phyloP scores from a whole-genome alignment of 495 filamentous ascomycete genomes.

The Talaromyces wortmannii region DNA sequence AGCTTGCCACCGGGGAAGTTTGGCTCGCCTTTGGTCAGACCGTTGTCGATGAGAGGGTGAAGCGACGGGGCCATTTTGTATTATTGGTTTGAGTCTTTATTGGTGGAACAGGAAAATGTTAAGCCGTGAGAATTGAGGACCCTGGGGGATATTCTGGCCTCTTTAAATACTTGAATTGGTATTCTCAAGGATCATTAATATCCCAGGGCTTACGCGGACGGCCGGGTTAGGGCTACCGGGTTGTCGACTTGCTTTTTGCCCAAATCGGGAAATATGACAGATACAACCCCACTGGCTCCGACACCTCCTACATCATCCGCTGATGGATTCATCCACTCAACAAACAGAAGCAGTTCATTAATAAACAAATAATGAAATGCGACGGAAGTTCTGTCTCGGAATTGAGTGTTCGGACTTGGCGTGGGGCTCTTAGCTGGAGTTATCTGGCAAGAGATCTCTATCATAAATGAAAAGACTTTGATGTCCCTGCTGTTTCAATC shows the following conservation, averaged over 20 bases:
- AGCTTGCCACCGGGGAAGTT: slow-evolving; percentile 47
- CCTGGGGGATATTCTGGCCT: background rate
- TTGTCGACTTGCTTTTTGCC: background rate
- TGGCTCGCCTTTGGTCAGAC: slow-evolving; percentile 34
- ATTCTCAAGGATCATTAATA: background rate
- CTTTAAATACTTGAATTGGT: background rate
- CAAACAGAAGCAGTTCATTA: background rate
- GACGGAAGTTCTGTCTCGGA: background rate
- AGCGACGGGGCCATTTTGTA: slow-evolving; percentile 30
- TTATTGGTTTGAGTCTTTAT: background rate
- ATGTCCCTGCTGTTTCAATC: too few species aligned
- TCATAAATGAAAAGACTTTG: too few species aligned
- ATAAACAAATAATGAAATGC: background rate
- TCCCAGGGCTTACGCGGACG: background rate
- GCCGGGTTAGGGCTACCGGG: background rate
- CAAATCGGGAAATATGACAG: background rate
- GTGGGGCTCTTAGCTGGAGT: too few species aligned
- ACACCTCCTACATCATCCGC: background rate
- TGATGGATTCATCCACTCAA: background rate
- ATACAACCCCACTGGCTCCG: background rate
- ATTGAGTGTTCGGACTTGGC: too few species aligned
- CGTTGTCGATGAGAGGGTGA: slow-evolving; percentile 54
- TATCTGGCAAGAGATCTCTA: too few species aligned
- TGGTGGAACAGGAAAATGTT: background rate
- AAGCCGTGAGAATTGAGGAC: background rate